Evolutionary conservation across 1,139 yeast species (phyloP), one percentile per base, ranked within the genome.

Genomic region (Magnusiomyces magnusii): DNA sequence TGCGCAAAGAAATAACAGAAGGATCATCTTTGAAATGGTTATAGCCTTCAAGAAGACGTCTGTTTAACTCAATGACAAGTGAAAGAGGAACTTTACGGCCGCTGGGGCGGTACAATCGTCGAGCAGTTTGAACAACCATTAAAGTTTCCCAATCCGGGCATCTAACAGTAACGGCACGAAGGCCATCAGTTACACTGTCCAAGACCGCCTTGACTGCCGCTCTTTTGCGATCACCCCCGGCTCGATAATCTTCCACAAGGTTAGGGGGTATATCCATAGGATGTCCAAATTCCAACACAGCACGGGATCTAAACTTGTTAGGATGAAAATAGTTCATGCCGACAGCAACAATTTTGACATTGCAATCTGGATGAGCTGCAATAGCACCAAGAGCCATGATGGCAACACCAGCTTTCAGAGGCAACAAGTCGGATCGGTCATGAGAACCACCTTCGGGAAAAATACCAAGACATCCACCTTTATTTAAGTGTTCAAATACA

Each of bases 381-480:
- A 89, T 80, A 0, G 98, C 95, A 23, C 98, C 98, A 24, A 93
- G 76, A 0, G 98, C 98, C 98, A 93, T 93, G 57, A 93, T 86
- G 1, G 97, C 98, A 21, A 93, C 98, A 60, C 99, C 99, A 0
- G 98, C 97, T 69, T 93, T 93, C 67, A 93, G 76, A 0, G 98
- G 98, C 58, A 93, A 76, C 64, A 93, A 74, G 64, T 90, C 96
- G 0, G 98, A 85, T 62, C 98, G 79, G 71, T 93, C 99, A 67
- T 93, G 99, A 21, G 96, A 88, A 0, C 98, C 98, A 57, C 98
- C 98, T 74, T 92, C 98, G 2, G 98, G 98, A 74, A 92, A 93
- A 57, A 93, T 89, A n/a, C 98, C 99, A 47, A 93, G 76, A 65
- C 96, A 88, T 61, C 88, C 84, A 55, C 93, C 91, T 60, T 82